Base-by-base conservation (phyloP, 805 yeast species). In the Candida parachauliodes region DNA sequence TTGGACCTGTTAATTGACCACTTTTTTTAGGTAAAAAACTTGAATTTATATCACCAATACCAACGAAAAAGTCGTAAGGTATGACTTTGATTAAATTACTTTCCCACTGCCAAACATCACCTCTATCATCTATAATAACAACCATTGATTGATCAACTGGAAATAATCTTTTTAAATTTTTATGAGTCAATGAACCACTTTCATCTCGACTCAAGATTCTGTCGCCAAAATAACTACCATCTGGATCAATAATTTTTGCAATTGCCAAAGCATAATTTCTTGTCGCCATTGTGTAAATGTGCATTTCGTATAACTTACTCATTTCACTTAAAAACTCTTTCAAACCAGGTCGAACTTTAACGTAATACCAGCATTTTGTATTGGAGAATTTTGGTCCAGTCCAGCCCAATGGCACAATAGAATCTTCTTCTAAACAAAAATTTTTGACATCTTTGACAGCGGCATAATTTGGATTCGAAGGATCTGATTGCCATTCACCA, bases 51-150 rank as follows among this genome's bases (percentile, higher is more conserved):
- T 93, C 98, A 20, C 98, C 98, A 40, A 91, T 88, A 8, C 98
- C 98, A 25, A 89, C 95, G 52, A 93, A 93, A 51, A 93, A 93
- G 56, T 87, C 95, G 57, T 88, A 93, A 0, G 98, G 98, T 2
- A 88, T 83, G 4, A 91, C 98, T 60, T 91, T 87, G 41, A 93
- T 79, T 49, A 93, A 65, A 55, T 93, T 89, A 9, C 83, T 80
- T 48, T 88, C 85, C 98, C 98, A 93, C 53, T 85, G 86, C 98
- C 98, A 93, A 15, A 93, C 98, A 59, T 93, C 98, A 2, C 97
- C 98, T 56, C 98, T 76, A 59, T 93, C 98, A 59, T 93, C 98
- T 42, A 93, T 93, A 32, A 93, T 82, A 2, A 86, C 93, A 22
- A 93, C 98, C 95, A 93, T 84, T 12, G 95, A 83, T 17, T 95